These are phyloP conservation scores for Calonectria pteridis DNA, from an alignment of 2,329 filamentous ascomycete species.

Conservation along the genomic window DNA sequence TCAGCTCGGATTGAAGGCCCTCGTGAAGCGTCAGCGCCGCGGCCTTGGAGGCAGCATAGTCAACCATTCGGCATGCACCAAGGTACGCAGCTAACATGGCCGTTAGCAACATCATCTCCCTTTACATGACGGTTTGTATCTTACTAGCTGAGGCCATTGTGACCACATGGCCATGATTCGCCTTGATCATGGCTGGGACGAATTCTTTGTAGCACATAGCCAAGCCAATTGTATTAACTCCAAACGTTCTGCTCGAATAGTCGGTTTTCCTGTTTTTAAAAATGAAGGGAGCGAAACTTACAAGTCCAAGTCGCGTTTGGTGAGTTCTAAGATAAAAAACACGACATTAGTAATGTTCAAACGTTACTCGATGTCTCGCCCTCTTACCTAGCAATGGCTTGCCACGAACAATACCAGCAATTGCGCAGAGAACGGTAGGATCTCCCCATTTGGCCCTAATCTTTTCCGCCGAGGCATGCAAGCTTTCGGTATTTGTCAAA, in stretches of 20 bases:
- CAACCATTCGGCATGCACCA: neutral
- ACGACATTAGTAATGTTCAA: neutral
- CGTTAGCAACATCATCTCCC: neutral
- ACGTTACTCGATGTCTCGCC: neutral
- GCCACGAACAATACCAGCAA: neutral
- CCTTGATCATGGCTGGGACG: neutral
- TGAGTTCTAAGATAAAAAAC: neutral
- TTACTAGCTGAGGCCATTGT: constrained; percentile 1
- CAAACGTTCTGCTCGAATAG: neutral
- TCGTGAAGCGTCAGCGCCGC: neutral
- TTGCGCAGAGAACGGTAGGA: neutral
- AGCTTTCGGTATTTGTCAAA: neutral
- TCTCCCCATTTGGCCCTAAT: neutral
- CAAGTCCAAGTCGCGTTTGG: neutral
- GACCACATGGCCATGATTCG: neutral
- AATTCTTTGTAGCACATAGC: constrained; percentile 1
- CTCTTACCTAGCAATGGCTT: neutral
- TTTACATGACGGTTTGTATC: neutral
- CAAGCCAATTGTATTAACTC: neutral
- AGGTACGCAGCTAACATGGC: neutral
- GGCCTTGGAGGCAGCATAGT: neutral
- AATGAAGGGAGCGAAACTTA: neutral
- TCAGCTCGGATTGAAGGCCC: neutral
- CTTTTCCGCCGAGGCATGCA: neutral
- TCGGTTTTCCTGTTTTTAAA: neutral